Evolutionary conservation across 2,329 filamentous ascomycete species (phyloP).

Genomic region (Alternaria brassicicola): DNA sequence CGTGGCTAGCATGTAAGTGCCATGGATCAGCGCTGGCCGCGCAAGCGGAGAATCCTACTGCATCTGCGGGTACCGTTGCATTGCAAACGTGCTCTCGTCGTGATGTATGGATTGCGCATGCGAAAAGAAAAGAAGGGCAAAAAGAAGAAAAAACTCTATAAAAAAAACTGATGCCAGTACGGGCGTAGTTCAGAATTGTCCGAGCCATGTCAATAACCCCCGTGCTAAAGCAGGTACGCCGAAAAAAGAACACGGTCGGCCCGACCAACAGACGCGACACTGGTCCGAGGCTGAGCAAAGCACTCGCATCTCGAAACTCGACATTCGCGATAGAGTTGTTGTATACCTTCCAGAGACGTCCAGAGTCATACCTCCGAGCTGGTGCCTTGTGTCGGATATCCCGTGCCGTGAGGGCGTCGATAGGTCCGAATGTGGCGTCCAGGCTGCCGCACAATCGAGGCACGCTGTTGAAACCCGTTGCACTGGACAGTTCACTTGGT

Average conservation of each 20-base stretch:
- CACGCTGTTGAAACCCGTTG: background rate
- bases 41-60: constrained; percentile 11
- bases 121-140: no score
- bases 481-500: background rate
- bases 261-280: constrained; percentile 26
- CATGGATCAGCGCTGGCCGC: constrained; percentile 30
- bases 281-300: constrained; percentile 18
- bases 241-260: constrained; percentile 14
- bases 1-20: constrained; percentile 18
- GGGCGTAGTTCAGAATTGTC: background rate
- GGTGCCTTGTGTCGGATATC: constrained; percentile 1
- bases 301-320: constrained; percentile 17
- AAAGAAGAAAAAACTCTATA: no score
- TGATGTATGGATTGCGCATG: background rate
- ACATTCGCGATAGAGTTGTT: constrained; percentile 14
- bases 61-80: constrained; percentile 16
- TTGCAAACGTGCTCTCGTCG: background rate
- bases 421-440: background rate
- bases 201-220: background rate
- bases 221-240: background rate
- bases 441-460: background rate
- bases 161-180: background rate
- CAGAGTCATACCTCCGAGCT: constrained; percentile 4
- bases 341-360: background rate
- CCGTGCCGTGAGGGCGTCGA: background rate